phyloP scores from a whole-genome alignment of 2,329 filamentous ascomycete genomes.

The Chaetothyriales sp. region DNA sequence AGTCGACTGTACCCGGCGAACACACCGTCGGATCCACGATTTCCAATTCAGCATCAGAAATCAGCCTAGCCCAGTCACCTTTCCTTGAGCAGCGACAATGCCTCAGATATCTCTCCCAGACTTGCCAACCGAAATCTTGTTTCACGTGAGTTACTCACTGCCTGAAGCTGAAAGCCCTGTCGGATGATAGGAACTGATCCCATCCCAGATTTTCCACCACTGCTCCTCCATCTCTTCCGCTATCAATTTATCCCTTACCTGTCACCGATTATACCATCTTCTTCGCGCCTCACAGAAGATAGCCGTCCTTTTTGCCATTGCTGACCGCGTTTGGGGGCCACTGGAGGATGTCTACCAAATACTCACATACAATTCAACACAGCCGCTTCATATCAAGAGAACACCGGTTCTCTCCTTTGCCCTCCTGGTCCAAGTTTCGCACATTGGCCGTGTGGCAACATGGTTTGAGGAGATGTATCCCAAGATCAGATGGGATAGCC shows the following conservation, averaged over 20 bases:
- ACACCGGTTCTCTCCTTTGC: constrained; percentile 39
- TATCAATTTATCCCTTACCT: constrained; percentile 39
- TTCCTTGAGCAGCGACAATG: not conserved
- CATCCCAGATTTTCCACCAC: constrained; percentile 32
- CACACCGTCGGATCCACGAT: constrained; percentile 4
- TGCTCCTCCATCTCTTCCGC: constrained; percentile 38
- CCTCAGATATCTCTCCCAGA: constrained; percentile 37
- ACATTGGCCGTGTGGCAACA: constrained; percentile 39
- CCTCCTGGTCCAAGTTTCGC: constrained; percentile 40
- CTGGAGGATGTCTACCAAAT: constrained; percentile 44
- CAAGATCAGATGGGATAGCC: constrained; percentile 46
- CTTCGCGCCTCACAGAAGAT: constrained; percentile 40
- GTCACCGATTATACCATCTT: constrained; percentile 38
- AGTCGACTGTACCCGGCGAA: constrained; percentile 17
- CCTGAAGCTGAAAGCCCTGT: not conserved
- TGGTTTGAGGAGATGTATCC: constrained; percentile 48
- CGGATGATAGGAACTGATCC: not conserved
- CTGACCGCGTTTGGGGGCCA: constrained; percentile 43
- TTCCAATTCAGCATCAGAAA: constrained; percentile 1
- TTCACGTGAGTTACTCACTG: constrained; percentile 23
- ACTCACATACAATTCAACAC: constrained; percentile 44
- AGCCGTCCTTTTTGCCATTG: constrained; percentile 37
- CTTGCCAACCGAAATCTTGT: constrained; percentile 43
- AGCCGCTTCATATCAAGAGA: constrained; percentile 41
- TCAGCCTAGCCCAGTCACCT: not conserved